Percentiles rank a stretch among this genome's conserved stretches.
Conservation (phyloP, 768 basidiomycete genomes). For the Amanita molliuscula region DNA sequence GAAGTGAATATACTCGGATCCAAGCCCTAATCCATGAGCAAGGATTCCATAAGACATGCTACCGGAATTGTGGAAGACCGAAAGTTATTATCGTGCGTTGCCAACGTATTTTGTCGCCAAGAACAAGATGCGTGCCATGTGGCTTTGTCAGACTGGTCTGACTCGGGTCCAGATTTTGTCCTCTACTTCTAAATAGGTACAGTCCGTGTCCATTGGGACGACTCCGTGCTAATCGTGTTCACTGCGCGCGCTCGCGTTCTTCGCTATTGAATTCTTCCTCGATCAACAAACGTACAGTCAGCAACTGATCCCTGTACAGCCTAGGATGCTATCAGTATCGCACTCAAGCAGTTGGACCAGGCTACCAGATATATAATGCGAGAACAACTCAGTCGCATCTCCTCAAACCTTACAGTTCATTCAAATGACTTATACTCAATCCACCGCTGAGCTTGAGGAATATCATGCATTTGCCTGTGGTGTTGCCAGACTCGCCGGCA, state of each 20-base stretch:
- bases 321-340: not conserved
- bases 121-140: not conserved
- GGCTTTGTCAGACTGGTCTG: not conserved
- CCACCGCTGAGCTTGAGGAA: constrained; percentile 9
- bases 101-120: no score
- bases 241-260: not conserved
- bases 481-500: constrained; percentile 12
- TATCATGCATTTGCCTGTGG: constrained; percentile 12
- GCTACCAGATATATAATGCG: not conserved
- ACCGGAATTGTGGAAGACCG: no score
- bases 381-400: not conserved
- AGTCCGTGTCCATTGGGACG: not conserved
- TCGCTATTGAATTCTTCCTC: not conserved
- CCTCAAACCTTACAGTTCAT: not conserved
- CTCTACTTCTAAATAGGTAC: not conserved
- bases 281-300: not conserved
- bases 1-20: no score
- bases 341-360: not conserved
- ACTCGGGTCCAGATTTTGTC: not conserved
- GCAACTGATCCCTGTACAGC: not conserved
- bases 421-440: constrained; percentile 9
- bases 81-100: no score
- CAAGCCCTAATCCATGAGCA: not conserved
- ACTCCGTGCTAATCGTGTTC: not conserved
- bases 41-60: not conserved